A percentile compares a stretch with the other conserved stretches of the same genome.
Evolutionary conservation across 257 asterid species (phyloP).

Genomic region (Solanum neorickii): DNA sequence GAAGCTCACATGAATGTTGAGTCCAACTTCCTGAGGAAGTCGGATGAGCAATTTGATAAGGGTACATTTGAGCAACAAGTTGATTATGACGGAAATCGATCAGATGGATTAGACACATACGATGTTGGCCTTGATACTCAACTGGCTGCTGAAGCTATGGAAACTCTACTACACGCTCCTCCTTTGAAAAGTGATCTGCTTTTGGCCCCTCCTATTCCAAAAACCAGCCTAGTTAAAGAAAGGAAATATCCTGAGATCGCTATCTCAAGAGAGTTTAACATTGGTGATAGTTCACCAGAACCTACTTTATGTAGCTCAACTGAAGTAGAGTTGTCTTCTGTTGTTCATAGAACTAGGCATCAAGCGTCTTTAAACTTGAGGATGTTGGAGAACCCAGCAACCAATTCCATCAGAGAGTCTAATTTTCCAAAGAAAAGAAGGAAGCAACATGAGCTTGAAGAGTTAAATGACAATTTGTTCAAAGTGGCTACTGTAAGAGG

Average conservation of each 20-base stretch:
- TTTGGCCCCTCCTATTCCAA: conserved; percentile 19
- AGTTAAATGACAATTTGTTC: conserved; percentile 4
- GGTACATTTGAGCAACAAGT: conserved; percentile 8
- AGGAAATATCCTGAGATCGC: conserved; percentile 5
- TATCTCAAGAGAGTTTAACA: conserved; percentile 1
- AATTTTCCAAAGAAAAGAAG: conserved; percentile 12
- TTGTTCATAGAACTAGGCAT: not conserved
- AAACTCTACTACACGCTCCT: conserved; percentile 38
- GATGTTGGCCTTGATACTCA: conserved; percentile 72
- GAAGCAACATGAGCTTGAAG: conserved; percentile 3
- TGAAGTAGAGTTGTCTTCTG: not conserved
- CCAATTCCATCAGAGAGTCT: conserved; percentile 10
- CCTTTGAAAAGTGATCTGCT: conserved; percentile 20
- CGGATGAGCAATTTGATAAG: conserved; percentile 15
- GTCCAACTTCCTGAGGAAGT: conserved; percentile 13
- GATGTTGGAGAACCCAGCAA: not conserved
- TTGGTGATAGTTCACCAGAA: conserved; percentile 1
- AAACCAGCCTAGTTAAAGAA: conserved; percentile 8
- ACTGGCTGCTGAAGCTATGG: conserved; percentile 91
- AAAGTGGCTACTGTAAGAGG: conserved; percentile 1
- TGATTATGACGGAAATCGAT: conserved; percentile 15
- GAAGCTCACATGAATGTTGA: not conserved
- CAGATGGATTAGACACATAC: conserved; percentile 13
- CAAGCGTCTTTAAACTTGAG: conserved; percentile 7
- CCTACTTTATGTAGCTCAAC: not conserved